Conservation (phyloP, 108 stramenopile species). For the Skeletonema grethae region DNA sequence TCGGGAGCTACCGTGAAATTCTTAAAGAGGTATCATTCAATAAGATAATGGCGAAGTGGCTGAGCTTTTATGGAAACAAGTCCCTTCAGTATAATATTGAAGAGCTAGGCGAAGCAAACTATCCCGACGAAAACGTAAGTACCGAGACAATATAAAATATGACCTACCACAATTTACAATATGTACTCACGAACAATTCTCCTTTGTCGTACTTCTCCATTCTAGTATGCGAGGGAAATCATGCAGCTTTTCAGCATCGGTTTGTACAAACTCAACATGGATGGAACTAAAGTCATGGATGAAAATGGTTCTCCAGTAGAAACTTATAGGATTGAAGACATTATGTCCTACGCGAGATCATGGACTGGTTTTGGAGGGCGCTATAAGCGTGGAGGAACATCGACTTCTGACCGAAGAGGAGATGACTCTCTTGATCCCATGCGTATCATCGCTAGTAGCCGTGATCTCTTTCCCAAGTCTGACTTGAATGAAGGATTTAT, state of each 20-base stretch:
- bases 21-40: constrained; percentile 42
- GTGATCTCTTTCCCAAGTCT: constrained; percentile 48
- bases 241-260: constrained; percentile 72
- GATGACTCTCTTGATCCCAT: constrained; percentile 35
- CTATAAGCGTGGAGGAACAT: constrained; percentile 20
- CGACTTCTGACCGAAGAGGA: constrained; percentile 2
- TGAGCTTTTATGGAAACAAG: constrained; percentile 50
- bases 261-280: constrained; percentile 45
- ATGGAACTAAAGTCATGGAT: constrained; percentile 48
- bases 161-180: too few relatives aligned
- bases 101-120: constrained; percentile 6
- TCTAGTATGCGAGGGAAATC: constrained; percentile 54
- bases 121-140: constrained; percentile 20
- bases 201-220: too few relatives aligned
- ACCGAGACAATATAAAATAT: too few relatives aligned
- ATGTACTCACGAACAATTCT: too few relatives aligned
- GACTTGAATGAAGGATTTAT: constrained; percentile 43
- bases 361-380: constrained; percentile 40
- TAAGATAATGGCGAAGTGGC: constrained; percentile 62
- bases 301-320: constrained; percentile 35
- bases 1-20: constrained; percentile 45
- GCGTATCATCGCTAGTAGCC: constrained; percentile 5
- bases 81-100: constrained; percentile 29
- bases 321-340: constrained; percentile 56
- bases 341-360: constrained; percentile 29